phyloP scores from a whole-genome alignment of 179 eudicot species.

The Spinacia oleracea region DNA sequence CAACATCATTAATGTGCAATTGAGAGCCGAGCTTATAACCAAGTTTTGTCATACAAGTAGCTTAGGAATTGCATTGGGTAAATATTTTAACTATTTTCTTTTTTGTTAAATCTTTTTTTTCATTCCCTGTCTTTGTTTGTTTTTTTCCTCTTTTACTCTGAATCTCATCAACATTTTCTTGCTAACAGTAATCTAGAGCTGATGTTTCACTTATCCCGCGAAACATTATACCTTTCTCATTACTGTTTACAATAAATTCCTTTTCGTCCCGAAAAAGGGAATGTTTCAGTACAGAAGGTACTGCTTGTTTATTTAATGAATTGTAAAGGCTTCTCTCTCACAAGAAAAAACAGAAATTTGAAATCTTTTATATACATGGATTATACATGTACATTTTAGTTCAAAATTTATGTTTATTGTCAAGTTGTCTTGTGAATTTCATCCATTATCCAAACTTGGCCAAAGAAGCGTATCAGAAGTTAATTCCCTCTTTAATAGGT shows the following conservation, averaged over 20 bases:
- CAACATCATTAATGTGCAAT: background rate
- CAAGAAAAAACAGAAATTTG: background rate
- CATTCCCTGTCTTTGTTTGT: background rate
- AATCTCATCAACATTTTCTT: background rate
- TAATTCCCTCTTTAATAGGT: background rate
- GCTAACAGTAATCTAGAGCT: background rate
- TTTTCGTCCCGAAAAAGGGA: background rate
- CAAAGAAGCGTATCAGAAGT: background rate
- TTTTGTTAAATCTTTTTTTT: background rate
- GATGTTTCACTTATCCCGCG: background rate
- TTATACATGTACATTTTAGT: background rate
- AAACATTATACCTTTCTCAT: background rate
- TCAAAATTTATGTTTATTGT: background rate
- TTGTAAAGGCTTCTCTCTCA: background rate
- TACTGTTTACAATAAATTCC: no score
- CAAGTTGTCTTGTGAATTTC: background rate
- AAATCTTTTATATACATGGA: background rate
- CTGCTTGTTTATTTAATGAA: background rate
- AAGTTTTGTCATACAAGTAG: background rate
- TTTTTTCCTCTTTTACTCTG: background rate
- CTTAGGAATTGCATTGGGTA: background rate
- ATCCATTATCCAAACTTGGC: background rate
- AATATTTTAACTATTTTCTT: background rate
- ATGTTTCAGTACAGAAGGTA: background rate
- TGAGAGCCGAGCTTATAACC: slow-evolving; percentile 1